Evolutionary conservation across 1,139 yeast genomes (phyloP), one percentile per base, ranked within the genome.

Genomic region (Candida smagusa): DNA sequence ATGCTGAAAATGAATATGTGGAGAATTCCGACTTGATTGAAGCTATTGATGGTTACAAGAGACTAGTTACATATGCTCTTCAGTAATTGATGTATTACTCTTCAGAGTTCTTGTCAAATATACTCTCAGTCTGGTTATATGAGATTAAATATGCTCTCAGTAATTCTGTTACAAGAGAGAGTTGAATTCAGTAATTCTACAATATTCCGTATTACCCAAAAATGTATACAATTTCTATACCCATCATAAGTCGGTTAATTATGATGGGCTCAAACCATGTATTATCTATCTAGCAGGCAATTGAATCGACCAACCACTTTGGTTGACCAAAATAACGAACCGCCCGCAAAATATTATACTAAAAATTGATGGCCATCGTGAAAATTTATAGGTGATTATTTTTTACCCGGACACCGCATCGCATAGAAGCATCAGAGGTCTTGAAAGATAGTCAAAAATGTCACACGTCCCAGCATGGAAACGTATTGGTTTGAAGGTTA

Each of bases 391-490:
- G 30, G 9, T n/a, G 12, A 9, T 27, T 3, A 8, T 8, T 12
- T 19, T 13, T 37, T 37, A 37, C 40, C 40, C 40, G 40, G 40
- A 37, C 37, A 33, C 26, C 11, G 25, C 31, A 33, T 33, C 35
- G 7, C 33, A 12, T 9, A n/a, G 22, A 11, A 33, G 16, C 13
- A 26, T n/a, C 12, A 23, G 28, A 28, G 23, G 34, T 28, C 30
- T 21, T 13, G 30, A 24, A 25, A 35, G 32, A 28, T 8, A 26
- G 3, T 19, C 6, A 31, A 49, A 47, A 54, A 43, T 55, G 28
- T 48, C 47, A 25, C 54, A 47, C 41, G 67, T 84, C 28, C 97
- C 97, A 30, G 97, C 97, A 1, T 89, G 97, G 97, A 88, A 89
- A 59, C 74, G 81, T 53, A 74, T 86, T 22, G 96, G 95, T 28